Base-by-base conservation (phyloP, 768 basidiomycete genomes). In the Mycena filopes region DNA sequence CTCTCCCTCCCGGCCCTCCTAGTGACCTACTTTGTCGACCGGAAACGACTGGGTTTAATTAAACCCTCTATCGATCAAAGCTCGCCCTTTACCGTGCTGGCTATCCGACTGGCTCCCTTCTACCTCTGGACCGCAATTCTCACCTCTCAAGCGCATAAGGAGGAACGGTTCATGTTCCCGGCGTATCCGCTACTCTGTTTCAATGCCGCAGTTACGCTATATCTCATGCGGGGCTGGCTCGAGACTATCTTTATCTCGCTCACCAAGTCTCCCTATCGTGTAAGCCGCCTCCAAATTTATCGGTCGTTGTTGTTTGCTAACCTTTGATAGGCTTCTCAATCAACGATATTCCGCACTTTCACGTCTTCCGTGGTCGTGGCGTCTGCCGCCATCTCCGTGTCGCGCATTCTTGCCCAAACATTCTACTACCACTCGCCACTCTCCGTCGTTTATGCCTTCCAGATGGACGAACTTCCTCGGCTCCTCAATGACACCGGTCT, bases 151-250 rank as follows among this genome's bases (percentile, higher is more conserved):
- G 81, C 91, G 1, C 98, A 99, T 79, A 99, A 99, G 79, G 98
- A 99, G 78, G 98, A 99, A 75, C 85, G 98, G n/a, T 99, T 99
- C 81, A 92, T 98, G 89, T 99, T 90, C 77, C 97, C 98, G 1
- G 91, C 87, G 2, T 99, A 97, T 75, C 93, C 95, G 2, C 77
- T 99, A 33, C 78, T 99, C 49, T 95, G 94, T 73, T 95, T 99
- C 80, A 98, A 98, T 73, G 97, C 96, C 0, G 94, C 95, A 5
- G 89, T 96, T n/a, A 84, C 90, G 15, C 68, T 97, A 13, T 98
- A 93, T 75, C 83, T 99, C 45, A 70, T 92, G 16, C 87, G 95
- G 63, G 96, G 95, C 15, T 95, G 92, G 94, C 76, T 94, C 66
- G 96, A 99, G 81, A 82, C 80, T 20, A 76, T 81, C 3, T 99